A percentile compares a stretch with the other conserved stretches of the same genome.
Evolutionary conservation across 2,329 filamentous ascomycete genomes (phyloP).

Genomic region (Penicillium sp.): DNA sequence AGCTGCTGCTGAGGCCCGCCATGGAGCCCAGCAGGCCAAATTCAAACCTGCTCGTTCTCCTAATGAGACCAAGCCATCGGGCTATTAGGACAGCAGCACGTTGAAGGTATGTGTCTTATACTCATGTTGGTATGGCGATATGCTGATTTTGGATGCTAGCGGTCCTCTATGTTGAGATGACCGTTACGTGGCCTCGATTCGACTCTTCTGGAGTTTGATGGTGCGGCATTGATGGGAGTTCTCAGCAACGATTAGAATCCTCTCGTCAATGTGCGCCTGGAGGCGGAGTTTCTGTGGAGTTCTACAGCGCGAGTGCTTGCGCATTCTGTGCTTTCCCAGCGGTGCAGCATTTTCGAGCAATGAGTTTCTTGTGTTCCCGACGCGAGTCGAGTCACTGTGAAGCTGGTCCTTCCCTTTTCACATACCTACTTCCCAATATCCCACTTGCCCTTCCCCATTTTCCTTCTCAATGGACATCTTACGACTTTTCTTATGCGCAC

Average conservation of each 20-base stretch:
- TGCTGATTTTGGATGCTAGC: too few species aligned
- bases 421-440: constrained; percentile 8
- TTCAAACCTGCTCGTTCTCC: background rate
- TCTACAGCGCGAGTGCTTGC: constrained; percentile 11
- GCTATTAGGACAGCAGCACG: constrained; percentile 11
- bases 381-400: constrained; percentile 11
- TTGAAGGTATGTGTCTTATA: too few species aligned
- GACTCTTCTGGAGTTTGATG: background rate
- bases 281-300: constrained; percentile 16
- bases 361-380: constrained; percentile 16
- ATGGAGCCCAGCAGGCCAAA: constrained; percentile 2
- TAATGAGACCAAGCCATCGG: constrained; percentile 6
- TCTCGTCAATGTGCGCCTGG: constrained; percentile 5
- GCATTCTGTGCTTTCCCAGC: constrained; percentile 17
- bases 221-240: background rate
- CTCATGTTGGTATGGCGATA: too few species aligned
- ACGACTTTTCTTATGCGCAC: too few species aligned
- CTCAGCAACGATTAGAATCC: background rate
- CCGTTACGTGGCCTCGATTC: too few species aligned
- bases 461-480: too few species aligned
- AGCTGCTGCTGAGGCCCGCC: constrained; percentile 9
- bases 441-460: too few species aligned
- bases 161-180: too few species aligned
- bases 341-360: constrained; percentile 13
- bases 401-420: constrained; percentile 11